Evolutionary conservation across 2,329 filamentous ascomycete genomes (phyloP).

Genomic region (Intubia oerlemansii): DNA sequence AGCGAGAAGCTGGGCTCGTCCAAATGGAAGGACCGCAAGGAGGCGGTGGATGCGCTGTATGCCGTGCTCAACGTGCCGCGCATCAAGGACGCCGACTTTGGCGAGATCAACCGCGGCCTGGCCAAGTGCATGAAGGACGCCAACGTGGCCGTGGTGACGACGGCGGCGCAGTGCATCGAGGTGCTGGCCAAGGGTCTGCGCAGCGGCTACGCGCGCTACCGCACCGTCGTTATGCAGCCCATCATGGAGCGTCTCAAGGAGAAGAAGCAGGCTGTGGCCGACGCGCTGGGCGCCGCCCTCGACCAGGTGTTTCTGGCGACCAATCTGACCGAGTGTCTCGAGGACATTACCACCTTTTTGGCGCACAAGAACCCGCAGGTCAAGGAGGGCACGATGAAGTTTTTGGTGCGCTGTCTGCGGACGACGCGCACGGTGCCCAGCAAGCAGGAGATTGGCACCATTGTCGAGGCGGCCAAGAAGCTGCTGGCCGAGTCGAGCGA

Average conservation of each 20-base stretch:
- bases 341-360: conserved; percentile 69
- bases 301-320: conserved; percentile 49
- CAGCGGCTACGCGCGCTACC: conserved; percentile 59
- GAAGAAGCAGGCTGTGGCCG: conserved; percentile 77
- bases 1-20: conserved; percentile 67
- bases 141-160: conserved; percentile 83
- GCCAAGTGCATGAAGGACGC: conserved; percentile 99
- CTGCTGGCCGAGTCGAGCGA: conserved; percentile 78
- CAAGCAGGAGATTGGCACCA: conserved; percentile 62
- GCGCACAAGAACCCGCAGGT: conserved; percentile 95
- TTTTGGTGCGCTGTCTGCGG: conserved; percentile 71
- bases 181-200: conserved; percentile 70
- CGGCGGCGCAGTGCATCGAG: conserved; percentile 85
- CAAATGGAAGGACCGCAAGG: conserved; percentile 98
- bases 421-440: conserved; percentile 66
- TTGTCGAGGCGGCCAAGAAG: conserved; percentile 81
- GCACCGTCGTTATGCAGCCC: conserved; percentile 58
- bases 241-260: conserved; percentile 95
- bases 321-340: conserved; percentile 63
- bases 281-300: conserved; percentile 68
- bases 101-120: conserved; percentile 61
- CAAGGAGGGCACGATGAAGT: conserved; percentile 86
- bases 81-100: conserved; percentile 80
- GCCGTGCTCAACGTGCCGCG: conserved; percentile 60
- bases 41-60: conserved; percentile 68